Evolutionary conservation across 2,329 filamentous ascomycete genomes (phyloP).

Genomic region (Elsinoe australis): DNA sequence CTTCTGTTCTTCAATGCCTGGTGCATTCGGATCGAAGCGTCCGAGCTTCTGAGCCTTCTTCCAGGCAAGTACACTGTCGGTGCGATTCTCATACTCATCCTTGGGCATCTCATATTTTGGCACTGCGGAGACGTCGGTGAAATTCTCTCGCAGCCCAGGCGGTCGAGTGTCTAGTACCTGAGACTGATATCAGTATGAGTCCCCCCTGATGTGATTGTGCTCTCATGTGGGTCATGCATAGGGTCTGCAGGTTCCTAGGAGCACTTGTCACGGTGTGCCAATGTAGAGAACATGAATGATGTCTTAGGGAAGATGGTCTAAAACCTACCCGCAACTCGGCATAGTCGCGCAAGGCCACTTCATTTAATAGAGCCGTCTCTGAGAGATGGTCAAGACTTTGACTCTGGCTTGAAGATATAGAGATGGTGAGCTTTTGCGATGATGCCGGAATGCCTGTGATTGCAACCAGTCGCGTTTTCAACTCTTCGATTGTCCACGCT

Average conservation of each 20-base stretch:
- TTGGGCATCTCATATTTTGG: conserved; percentile 87
- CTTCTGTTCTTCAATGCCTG: conserved; percentile 64
- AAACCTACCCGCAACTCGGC: conserved; percentile 70
- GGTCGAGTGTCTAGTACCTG: conserved; percentile 78
- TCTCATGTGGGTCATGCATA: too few relatives aligned
- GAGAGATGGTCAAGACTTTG: conserved; percentile 56
- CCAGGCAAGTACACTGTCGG: conserved; percentile 87
- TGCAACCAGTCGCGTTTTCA: conserved; percentile 83
- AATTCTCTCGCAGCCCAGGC: conserved; percentile 65
- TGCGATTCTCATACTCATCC: conserved; percentile 75
- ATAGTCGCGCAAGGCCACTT: conserved; percentile 63
- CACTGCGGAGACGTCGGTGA: conserved; percentile 70
- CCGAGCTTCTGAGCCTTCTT: conserved; percentile 94
- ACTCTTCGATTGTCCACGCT: conserved; percentile 76
- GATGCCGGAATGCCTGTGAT: conserved; percentile 84
- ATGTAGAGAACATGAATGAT: too few relatives aligned
- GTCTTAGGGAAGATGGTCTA: not conserved
- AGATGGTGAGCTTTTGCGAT: conserved; percentile 67
- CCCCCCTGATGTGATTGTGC: conserved; percentile 1
- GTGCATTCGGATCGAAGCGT: conserved; percentile 82
- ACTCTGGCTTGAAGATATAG: conserved; percentile 54
- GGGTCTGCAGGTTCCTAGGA: too few relatives aligned
- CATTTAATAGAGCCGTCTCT: conserved; percentile 61
- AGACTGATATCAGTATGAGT: conserved; percentile 2
- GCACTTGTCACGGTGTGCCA: too few relatives aligned